Conservation (phyloP, 2,329 filamentous ascomycete species). For the Fusarium multiceps region DNA sequence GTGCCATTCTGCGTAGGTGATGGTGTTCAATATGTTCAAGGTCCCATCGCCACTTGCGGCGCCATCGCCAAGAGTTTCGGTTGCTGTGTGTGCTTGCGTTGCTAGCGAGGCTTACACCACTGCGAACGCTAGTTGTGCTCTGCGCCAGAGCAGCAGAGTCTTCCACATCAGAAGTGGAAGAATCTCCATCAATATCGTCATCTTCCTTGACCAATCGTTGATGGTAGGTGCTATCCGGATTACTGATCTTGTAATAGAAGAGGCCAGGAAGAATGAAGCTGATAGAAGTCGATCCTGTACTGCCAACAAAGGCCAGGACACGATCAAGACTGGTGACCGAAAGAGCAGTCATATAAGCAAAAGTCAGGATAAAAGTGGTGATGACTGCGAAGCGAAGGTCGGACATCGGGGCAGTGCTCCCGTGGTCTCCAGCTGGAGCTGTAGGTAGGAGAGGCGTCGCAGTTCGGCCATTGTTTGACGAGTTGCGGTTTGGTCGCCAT, state of each 20-base stretch:
- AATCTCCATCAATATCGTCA: conserved; percentile 77
- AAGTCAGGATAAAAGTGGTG: conserved; percentile 84
- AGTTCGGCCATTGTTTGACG: conserved; percentile 53
- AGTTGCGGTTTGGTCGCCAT: conserved; percentile 76
- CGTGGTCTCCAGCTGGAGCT: conserved; percentile 59
- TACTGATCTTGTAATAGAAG: conserved; percentile 98
- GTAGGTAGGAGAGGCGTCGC: conserved; percentile 57
- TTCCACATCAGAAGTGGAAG: conserved; percentile 62
- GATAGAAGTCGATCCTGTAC: conserved; percentile 93
- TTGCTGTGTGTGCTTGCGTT: conserved; percentile 43
- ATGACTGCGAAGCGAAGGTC: conserved; percentile 90
- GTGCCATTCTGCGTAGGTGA: conserved; percentile 75
- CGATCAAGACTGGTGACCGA: conserved; percentile 90
- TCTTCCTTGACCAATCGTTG: conserved; percentile 91
- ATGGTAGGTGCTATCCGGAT: conserved; percentile 86
- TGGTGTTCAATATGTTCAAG: conserved; percentile 72
- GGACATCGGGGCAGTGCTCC: conserved; percentile 73
- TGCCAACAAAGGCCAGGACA: conserved; percentile 94
- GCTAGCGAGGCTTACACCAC: conserved; percentile 53
- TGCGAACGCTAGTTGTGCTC: conserved; percentile 59
- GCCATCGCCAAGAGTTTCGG: conserved; percentile 59
- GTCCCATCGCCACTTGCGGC: conserved; percentile 69
- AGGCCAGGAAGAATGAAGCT: conserved; percentile 96
- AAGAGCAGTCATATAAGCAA: conserved; percentile 89
- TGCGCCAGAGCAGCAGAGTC: conserved; percentile 57